phyloP scores from a whole-genome alignment of 176 grass and related monocot genomes.

The Ananas comosus region DNA sequence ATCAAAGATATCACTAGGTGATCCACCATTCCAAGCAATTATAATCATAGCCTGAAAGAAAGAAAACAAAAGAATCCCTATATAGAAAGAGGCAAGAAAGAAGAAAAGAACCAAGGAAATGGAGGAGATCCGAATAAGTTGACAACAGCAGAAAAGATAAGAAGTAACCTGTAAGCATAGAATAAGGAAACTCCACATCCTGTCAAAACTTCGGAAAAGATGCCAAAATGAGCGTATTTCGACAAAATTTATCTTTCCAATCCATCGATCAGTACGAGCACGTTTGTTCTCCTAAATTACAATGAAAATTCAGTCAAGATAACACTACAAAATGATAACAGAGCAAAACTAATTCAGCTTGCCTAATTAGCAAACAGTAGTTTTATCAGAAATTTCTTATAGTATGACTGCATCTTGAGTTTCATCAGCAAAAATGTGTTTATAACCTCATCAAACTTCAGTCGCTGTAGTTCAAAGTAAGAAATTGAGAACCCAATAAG shows the following conservation, averaged over 20 bases:
- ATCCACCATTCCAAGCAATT: constrained; percentile 92
- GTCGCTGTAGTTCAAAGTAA: too few species aligned
- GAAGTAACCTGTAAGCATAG: constrained; percentile 73
- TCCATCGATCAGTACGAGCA: constrained; percentile 38
- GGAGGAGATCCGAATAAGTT: constrained; percentile 8
- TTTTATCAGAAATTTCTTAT: too few species aligned
- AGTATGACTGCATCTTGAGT: too few species aligned
- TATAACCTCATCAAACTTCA: too few species aligned
- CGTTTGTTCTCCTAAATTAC: constrained; percentile 46
- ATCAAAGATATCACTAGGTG: constrained; percentile 74
- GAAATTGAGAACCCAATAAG: too few species aligned
- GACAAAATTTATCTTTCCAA: constrained; percentile 97
- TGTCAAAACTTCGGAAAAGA: constrained; percentile 95
- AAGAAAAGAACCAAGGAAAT: neutral
- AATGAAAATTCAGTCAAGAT: constrained; percentile 7
- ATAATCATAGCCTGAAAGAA: constrained; percentile 75
- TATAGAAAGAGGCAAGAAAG: constrained; percentile 19
- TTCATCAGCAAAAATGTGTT: too few species aligned
- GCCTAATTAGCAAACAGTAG: too few species aligned
- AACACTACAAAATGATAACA: neutral
- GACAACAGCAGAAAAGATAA: constrained; percentile 1
- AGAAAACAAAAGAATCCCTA: constrained; percentile 13
- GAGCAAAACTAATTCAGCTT: neutral
- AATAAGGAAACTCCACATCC: constrained; percentile 98
- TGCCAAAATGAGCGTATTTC: constrained; percentile 96